phyloP scores from a whole-genome alignment of 164 flowering plant genomes.

The Litsea cubeba region DNA sequence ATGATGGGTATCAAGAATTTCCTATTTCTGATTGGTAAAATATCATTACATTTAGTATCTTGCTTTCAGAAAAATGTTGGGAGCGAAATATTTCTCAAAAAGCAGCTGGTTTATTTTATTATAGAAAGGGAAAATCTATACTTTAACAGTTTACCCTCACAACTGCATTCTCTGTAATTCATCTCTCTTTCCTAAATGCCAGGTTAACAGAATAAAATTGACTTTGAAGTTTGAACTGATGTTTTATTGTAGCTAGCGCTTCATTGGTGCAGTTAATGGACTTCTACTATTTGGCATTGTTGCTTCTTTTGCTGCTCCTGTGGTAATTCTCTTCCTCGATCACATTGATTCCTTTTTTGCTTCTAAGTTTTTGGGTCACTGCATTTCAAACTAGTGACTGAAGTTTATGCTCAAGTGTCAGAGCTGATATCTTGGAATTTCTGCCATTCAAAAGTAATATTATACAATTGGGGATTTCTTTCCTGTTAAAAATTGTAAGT shows the following conservation, averaged over 20 bases:
- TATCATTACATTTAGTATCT: no score
- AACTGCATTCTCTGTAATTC: not conserved
- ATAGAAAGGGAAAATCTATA: not conserved
- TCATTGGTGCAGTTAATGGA: conserved; percentile 84
- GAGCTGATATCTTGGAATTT: not conserved
- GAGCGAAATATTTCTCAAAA: no score
- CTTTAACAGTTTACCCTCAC: not conserved
- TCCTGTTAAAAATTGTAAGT: no score
- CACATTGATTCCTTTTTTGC: not conserved
- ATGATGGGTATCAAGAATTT: no score
- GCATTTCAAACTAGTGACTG: conserved; percentile 6
- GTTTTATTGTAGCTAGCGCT: conserved; percentile 57
- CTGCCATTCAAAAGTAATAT: not conserved
- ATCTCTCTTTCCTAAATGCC: not conserved
- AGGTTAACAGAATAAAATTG: conserved; percentile 1
- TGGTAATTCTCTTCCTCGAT: conserved; percentile 45
- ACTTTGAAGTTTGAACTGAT: conserved; percentile 5
- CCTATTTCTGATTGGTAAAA: no score
- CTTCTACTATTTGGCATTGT: conserved; percentile 62
- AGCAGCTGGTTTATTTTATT: no score
- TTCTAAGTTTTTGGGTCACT: not conserved
- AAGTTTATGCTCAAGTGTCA: not conserved
- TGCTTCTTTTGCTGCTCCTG: conserved; percentile 66
- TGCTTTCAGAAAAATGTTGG: no score
- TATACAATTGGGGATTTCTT: no score